Conservation (phyloP, 495 filamentous ascomycete genomes). For the Sporormia fimetaria region DNA sequence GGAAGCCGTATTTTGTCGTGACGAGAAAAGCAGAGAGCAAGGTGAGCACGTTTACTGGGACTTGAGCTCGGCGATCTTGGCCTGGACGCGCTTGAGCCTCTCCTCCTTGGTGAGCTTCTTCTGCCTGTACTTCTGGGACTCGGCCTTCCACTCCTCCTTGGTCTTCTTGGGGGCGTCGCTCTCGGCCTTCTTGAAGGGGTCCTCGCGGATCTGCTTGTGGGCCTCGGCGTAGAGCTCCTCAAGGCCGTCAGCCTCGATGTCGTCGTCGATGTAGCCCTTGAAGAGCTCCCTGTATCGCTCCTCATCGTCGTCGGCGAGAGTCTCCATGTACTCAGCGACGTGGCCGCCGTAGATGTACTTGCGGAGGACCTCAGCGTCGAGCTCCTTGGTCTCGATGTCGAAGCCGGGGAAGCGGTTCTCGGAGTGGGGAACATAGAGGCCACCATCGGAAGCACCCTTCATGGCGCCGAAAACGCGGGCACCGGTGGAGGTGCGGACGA, state of each 20-base stretch:
- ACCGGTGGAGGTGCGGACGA: slow-evolving; percentile 92
- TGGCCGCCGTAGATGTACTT: slow-evolving; percentile 99
- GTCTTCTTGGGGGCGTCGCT: slow-evolving; percentile 69
- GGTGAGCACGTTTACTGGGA: slow-evolving; percentile 14
- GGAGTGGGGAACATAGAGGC: slow-evolving; percentile 93
- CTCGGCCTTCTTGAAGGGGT: slow-evolving; percentile 91
- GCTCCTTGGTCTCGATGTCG: slow-evolving; percentile 92
- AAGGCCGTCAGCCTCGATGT: slow-evolving; percentile 88
- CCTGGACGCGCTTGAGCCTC: slow-evolving; percentile 69
- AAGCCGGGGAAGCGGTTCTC: slow-evolving; percentile 98
- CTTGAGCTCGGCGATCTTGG: slow-evolving; percentile 71
- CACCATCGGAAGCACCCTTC: slow-evolving; percentile 99
- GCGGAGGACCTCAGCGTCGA: slow-evolving; percentile 90
- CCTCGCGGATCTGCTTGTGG: slow-evolving; percentile 93
- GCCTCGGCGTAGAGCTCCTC: slow-evolving; percentile 95
- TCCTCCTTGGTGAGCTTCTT: slow-evolving; percentile 67
- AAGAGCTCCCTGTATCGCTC: slow-evolving; percentile 99
- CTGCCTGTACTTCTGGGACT: slow-evolving; percentile 78
- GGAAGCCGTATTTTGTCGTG: slow-evolving; percentile 17
- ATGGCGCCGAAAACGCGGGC: slow-evolving; percentile 97
- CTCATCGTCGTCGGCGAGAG: slow-evolving; percentile 97
- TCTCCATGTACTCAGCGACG: slow-evolving; percentile 99
- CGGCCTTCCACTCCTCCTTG: slow-evolving; percentile 94
- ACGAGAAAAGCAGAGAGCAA: slow-evolving; percentile 1
- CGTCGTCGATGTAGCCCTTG: slow-evolving; percentile 91